phyloP scores from a whole-genome alignment of 257 asterid genomes.

The Ligustrum vulgare region DNA sequence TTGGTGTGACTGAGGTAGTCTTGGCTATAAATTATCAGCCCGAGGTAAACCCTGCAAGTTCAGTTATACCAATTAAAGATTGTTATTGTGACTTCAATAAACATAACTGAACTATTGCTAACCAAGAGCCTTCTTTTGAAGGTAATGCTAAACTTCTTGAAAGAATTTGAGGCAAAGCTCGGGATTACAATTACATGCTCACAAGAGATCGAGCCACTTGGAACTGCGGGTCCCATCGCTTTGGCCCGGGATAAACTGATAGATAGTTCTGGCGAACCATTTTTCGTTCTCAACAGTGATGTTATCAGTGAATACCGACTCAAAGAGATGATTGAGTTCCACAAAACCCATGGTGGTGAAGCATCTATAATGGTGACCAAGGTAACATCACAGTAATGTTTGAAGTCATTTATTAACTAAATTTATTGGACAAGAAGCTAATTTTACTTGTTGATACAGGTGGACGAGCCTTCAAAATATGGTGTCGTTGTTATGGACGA shows the following conservation, averaged over 20 bases:
- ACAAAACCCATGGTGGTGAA: constrained; percentile 94
- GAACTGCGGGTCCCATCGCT: constrained; percentile 99
- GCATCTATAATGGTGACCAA: constrained; percentile 97
- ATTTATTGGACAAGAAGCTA: background rate
- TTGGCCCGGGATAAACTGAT: constrained; percentile 90
- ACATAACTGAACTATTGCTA: background rate
- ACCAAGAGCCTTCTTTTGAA: constrained; percentile 26
- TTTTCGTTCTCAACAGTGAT: constrained; percentile 33
- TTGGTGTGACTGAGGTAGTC: constrained; percentile 95
- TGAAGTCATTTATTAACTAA: background rate
- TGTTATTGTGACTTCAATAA: background rate
- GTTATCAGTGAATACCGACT: constrained; percentile 93
- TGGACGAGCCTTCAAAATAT: constrained; percentile 90
- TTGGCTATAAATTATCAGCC: constrained; percentile 97
- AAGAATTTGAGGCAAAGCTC: constrained; percentile 86
- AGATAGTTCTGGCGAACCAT: constrained; percentile 86
- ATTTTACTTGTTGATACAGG: constrained; percentile 41
- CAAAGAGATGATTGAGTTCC: constrained; percentile 84
- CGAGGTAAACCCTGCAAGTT: constrained; percentile 53
- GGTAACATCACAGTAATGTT: constrained; percentile 25
- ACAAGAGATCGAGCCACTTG: constrained; percentile 97
- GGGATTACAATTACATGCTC: constrained; percentile 92
- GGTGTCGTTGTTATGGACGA: constrained; percentile 86
- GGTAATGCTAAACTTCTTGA: constrained; percentile 96
- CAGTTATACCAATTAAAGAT: background rate